These are phyloP conservation scores for Penicillium expansum DNA, from an alignment of 2,329 filamentous ascomycete species.

Conservation along the genomic window DNA sequence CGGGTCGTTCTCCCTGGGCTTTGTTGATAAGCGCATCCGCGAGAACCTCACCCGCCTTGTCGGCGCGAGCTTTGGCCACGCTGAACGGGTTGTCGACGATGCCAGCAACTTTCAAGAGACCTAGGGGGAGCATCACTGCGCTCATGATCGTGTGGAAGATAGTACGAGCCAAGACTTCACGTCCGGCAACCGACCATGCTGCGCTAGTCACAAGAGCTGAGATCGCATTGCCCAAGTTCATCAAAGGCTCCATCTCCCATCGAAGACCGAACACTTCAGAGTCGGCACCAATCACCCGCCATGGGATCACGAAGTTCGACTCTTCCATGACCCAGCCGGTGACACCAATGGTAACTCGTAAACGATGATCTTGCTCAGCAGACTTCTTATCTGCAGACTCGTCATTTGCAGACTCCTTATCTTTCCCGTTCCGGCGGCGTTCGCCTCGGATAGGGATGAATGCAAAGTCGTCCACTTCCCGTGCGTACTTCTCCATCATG, in stretches of 20 bases:
- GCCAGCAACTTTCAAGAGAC: slow-evolving; percentile 63
- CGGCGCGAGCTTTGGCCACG: slow-evolving; percentile 70
- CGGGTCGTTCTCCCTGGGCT: slow-evolving; percentile 76
- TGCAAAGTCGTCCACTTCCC: slow-evolving; percentile 84
- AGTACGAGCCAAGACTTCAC: slow-evolving; percentile 71
- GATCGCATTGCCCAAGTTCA: slow-evolving; percentile 74
- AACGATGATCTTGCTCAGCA: slow-evolving; percentile 57
- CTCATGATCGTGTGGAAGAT: slow-evolving; percentile 64
- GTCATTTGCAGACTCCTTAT: slow-evolving; percentile 44
- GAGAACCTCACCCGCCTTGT: slow-evolving; percentile 75
- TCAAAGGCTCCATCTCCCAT: slow-evolving; percentile 76
- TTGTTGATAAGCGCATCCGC: slow-evolving; percentile 80
- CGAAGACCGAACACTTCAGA: slow-evolving; percentile 78
- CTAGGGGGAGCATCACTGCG: slow-evolving; percentile 67
- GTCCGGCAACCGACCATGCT: slow-evolving; percentile 72
- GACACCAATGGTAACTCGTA: slow-evolving; percentile 80
- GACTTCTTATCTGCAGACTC: slow-evolving; percentile 44
- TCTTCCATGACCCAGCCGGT: slow-evolving; percentile 75
- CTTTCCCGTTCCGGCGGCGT: slow-evolving; percentile 42
- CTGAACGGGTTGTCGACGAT: slow-evolving; percentile 80
- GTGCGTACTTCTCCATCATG: slow-evolving; percentile 83
- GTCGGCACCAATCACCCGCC: slow-evolving; percentile 70
- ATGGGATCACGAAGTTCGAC: slow-evolving; percentile 71
- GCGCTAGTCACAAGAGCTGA: slow-evolving; percentile 73
- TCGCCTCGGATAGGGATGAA: slow-evolving; percentile 70